phyloP scores from a whole-genome alignment of 2,329 filamentous ascomycete genomes.

The Hypoxylon sp. region DNA sequence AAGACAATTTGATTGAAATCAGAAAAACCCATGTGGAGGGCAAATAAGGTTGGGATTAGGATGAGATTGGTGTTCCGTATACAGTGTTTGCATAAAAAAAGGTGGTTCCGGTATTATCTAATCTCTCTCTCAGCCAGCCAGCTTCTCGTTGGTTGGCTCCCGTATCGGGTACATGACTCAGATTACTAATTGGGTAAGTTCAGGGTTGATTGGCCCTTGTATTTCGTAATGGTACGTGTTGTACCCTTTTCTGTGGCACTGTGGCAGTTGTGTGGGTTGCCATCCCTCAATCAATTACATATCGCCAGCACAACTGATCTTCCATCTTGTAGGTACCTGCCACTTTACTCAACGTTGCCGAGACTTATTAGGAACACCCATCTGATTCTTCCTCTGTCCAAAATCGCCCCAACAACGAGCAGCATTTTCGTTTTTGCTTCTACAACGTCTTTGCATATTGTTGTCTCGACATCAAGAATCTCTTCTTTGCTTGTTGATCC shows the following conservation, averaged over 20 bases:
- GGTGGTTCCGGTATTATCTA: neutral
- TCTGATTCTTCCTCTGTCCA: conserved; percentile 34
- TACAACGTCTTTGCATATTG: conserved; percentile 38
- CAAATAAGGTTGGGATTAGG: neutral
- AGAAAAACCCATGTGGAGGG: conserved; percentile 7
- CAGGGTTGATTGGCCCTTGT: conserved; percentile 35
- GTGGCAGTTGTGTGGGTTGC: conserved; percentile 31
- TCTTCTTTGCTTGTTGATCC: conserved; percentile 22
- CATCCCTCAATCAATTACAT: conserved; percentile 48
- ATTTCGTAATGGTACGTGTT: conserved; percentile 33
- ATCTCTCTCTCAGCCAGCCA: conserved; percentile 7
- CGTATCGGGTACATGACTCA: conserved; percentile 18
- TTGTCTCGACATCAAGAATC: conserved; percentile 27
- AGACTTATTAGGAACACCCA: conserved; percentile 38
- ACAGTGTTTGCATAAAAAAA: conserved; percentile 28
- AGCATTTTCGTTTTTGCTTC: conserved; percentile 30
- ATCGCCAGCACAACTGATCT: conserved; percentile 48
- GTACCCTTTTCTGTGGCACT: conserved; percentile 31
- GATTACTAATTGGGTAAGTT: conserved; percentile 38
- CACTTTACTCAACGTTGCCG: conserved; percentile 39
- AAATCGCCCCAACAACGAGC: conserved; percentile 27
- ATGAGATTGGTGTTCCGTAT: neutral
- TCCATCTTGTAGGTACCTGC: conserved; percentile 41
- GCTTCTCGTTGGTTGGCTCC: conserved; percentile 8
- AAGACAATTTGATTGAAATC: conserved; percentile 6